Conservation (phyloP, 2,329 filamentous ascomycete species). For the Ilyonectria mors-panacis region DNA sequence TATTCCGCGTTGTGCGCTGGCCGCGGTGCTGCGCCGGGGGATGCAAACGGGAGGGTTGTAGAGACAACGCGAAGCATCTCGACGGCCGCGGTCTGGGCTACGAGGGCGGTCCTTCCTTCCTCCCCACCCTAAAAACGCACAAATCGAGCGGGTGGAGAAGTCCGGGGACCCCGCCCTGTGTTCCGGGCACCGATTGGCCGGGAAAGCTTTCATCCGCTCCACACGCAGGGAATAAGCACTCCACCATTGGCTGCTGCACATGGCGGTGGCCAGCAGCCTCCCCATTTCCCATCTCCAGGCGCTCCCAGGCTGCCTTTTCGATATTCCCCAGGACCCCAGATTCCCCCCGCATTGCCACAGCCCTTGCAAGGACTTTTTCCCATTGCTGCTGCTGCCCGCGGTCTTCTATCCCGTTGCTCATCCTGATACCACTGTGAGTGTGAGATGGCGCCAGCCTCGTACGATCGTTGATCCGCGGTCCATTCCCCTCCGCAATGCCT, state of each 20-base stretch:
- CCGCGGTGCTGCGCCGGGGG: neutral
- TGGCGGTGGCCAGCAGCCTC: slow-evolving; percentile 1
- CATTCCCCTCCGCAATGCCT: slow-evolving; percentile 41
- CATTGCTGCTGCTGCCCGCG: slow-evolving; percentile 36
- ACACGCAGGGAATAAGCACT: slow-evolving; percentile 34
- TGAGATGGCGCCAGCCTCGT: slow-evolving; percentile 44
- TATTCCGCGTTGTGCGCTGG: slow-evolving; percentile 17
- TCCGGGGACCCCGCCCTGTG: slow-evolving; percentile 30
- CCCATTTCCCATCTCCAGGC: slow-evolving; percentile 33
- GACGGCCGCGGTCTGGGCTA: slow-evolving; percentile 14
- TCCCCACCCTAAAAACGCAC: slow-evolving; percentile 37
- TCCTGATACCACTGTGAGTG: slow-evolving; percentile 17
- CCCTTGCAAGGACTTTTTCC: slow-evolving; percentile 28
- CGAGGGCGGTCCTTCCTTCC: neutral
- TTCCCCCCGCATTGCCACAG: slow-evolving; percentile 47
- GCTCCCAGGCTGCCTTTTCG: slow-evolving; percentile 35
- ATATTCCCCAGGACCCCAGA: slow-evolving; percentile 40
- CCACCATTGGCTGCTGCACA: slow-evolving; percentile 20
- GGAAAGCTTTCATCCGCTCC: slow-evolving; percentile 46
- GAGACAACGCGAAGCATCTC: slow-evolving; percentile 20
- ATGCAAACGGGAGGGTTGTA: slow-evolving; percentile 14
- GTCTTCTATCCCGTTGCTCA: slow-evolving; percentile 16
- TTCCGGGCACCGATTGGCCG: slow-evolving; percentile 36
- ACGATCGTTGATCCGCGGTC: slow-evolving; percentile 31
- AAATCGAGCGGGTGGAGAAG: slow-evolving; percentile 17